Evolutionary conservation across 768 basidiomycete species (phyloP).

Genomic region (Kwoniella heveanensis): DNA sequence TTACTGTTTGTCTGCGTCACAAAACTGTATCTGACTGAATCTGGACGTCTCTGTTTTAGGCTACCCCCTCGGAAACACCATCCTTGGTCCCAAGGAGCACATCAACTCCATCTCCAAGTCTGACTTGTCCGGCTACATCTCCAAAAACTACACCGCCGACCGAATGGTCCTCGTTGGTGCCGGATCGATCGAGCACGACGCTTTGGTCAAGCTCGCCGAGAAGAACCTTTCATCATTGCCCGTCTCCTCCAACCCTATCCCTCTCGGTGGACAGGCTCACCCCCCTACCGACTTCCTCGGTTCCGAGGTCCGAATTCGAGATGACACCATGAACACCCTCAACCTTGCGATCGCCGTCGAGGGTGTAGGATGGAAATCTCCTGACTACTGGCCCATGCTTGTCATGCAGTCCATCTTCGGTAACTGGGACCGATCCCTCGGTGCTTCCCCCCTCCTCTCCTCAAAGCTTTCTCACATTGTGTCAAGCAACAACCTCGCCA

Average conservation of each 20-base stretch:
- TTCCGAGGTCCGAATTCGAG: constrained; percentile 91
- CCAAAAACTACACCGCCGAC: constrained; percentile 97
- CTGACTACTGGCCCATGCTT: constrained; percentile 99
- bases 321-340: constrained; percentile 84
- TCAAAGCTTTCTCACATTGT: constrained; percentile 89
- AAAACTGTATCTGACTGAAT: not conserved
- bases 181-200: constrained; percentile 87
- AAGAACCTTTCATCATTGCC: constrained; percentile 89
- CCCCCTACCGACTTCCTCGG: constrained; percentile 82
- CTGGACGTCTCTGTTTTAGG: constrained; percentile 60
- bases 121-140: constrained; percentile 86
- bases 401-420: constrained; percentile 97
- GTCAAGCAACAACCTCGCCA: constrained; percentile 91
- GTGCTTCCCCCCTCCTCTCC: constrained; percentile 82
- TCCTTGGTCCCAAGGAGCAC: constrained; percentile 93
- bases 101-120: constrained; percentile 92
- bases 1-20: too few relatives aligned
- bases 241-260: constrained; percentile 80
- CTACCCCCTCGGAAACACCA: constrained; percentile 93
- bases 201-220: constrained; percentile 92
- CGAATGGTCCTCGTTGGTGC: constrained; percentile 98
- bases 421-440: constrained; percentile 98
- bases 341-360: constrained; percentile 97
- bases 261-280: constrained; percentile 77
- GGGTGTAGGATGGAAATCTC: constrained; percentile 95